Base-by-base conservation (phyloP, 1,284 basidiomycete genomes). In the Xerocomus minutiporus region DNA sequence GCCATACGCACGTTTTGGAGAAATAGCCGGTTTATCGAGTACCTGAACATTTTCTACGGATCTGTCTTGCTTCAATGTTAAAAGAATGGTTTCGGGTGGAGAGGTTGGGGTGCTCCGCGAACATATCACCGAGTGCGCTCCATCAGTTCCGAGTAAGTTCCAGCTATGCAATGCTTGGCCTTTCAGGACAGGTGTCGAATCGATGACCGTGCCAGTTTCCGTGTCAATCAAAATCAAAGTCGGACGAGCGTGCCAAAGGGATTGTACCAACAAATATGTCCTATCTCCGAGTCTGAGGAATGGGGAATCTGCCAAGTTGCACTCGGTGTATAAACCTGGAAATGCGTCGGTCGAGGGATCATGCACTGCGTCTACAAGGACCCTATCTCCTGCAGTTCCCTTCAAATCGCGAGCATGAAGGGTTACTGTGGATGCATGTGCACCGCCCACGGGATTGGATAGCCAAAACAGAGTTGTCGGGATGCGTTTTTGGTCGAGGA, bases 261-360 rank as follows among this genome's bases (percentile, higher is more conserved):
- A 81, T 23, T 76, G 72, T 1, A 75, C 65, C 8, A 81, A 63
- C 12, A 86, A 34, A 28, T 65, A 70, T 0, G 67, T 59, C 25
- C 59, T 53, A 2, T 43, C 52, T 4, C 44, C 57, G 15, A 71
- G 50, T 5, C 61, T 57, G 12, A 84, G 55, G 57, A 82, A 79
- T 0, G 81, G 76, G 4, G 62, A 65, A 0, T 68, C 42, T 0
- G 75, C 70, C n/a, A 86, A 64, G 52, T 68, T 74, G 51, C 74
- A 73, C 20, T 79, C 75, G 3, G 78, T 71, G 58, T 83, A 90
- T 2, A 90, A 66, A 0, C 88, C 87, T 0, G 85, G 84, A 62
- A 87, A 88, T 0, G 65, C 72, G 29, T 70, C 66, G 3, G 59
- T 42, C 0, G 61, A 36, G 2, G 65, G 73, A 12, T 83, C 73